Conservation (phyloP, 129 eudicot species). For the Heracleum sosnowskyi region DNA sequence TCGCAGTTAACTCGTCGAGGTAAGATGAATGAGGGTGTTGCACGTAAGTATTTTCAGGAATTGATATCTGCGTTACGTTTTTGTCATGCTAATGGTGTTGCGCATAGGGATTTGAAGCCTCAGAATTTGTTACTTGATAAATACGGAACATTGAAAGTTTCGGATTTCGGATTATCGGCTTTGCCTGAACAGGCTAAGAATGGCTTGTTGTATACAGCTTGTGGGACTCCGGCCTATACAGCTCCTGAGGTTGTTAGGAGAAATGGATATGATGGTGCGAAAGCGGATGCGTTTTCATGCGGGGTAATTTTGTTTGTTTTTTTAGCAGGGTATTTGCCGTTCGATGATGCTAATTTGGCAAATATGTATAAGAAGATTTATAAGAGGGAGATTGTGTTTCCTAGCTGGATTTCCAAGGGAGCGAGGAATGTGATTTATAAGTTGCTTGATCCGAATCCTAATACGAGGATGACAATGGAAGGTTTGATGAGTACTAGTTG, state of each 20-base stretch:
- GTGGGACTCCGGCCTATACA: constrained; percentile 89
- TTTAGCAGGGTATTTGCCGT: constrained; percentile 57
- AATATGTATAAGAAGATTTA: constrained; percentile 63
- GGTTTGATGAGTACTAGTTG: constrained; percentile 35
- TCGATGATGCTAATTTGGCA: constrained; percentile 54
- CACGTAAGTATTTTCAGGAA: constrained; percentile 54
- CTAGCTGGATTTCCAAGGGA: constrained; percentile 47
- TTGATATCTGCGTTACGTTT: constrained; percentile 58
- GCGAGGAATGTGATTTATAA: constrained; percentile 40
- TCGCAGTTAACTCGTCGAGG: constrained; percentile 39
- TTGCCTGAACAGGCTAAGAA: constrained; percentile 44
- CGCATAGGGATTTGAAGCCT: constrained; percentile 87
- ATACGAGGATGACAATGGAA: constrained; percentile 46
- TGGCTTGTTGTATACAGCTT: constrained; percentile 61
- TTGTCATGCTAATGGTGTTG: constrained; percentile 75
- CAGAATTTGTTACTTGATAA: constrained; percentile 67
- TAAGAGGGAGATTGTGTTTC: constrained; percentile 44
- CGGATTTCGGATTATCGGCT: constrained; percentile 88
- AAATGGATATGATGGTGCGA: constrained; percentile 69
- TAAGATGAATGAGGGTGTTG: constrained; percentile 49
- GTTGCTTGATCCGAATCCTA: constrained; percentile 75
- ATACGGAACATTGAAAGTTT: constrained; percentile 44
- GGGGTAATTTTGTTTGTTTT: constrained; percentile 66
- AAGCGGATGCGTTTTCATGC: constrained; percentile 94
- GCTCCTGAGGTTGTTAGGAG: constrained; percentile 81